Base-by-base conservation (phyloP, 2,329 filamentous ascomycete genomes). In the Verticillium nonalfalfae region DNA sequence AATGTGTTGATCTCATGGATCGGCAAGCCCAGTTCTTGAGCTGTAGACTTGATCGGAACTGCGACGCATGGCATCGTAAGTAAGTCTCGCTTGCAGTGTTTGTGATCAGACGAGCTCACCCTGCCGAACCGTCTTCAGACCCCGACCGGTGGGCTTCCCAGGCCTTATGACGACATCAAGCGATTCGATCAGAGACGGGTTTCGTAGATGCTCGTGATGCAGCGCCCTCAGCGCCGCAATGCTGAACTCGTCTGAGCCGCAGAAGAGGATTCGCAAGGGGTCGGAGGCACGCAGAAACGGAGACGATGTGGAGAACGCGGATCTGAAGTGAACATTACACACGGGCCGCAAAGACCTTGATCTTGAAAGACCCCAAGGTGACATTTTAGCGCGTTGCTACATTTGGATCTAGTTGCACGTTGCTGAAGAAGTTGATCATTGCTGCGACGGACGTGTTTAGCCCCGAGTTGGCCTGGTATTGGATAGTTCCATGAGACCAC, bases 231-330 rank as follows among this genome's bases (percentile, higher is more conserved):
- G 79, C 1, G 92, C 91, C 59, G 83, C 84, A 69, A 89, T 89
- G 77, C 94, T 97, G 75, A 98, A 97, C 2, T 87, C 82, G 74
- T 99, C 95, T 3, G 94, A 95, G 65, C 95, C 95, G 76, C 93
- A 98, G 76, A 97, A 99, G 4, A 99, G 83, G 60, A 99, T 92
- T 38, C 88, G 84, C 36, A 99, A 80, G 3, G 91, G 90, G 4
- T 86, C 81, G 0, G 81, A 78, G 15, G 18, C n/a, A 7, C 45
- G n/a, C 11, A 11, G 45, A 18, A 50, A 26, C 7, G 45, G 21
- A n/a, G 45, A 50, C 18, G 45, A 50, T 11, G 63, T 18, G 45
- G 45, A 50, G 13, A 50, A 50, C n/a, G 18, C 9, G 9, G 45
- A 50, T 21, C 45, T 50, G 11, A 18, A 21, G n/a, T 9, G 18